These are phyloP conservation scores for Fistulifera pelliculosa DNA, from an alignment of 108 stramenopile species.

Conservation along the genomic window DNA sequence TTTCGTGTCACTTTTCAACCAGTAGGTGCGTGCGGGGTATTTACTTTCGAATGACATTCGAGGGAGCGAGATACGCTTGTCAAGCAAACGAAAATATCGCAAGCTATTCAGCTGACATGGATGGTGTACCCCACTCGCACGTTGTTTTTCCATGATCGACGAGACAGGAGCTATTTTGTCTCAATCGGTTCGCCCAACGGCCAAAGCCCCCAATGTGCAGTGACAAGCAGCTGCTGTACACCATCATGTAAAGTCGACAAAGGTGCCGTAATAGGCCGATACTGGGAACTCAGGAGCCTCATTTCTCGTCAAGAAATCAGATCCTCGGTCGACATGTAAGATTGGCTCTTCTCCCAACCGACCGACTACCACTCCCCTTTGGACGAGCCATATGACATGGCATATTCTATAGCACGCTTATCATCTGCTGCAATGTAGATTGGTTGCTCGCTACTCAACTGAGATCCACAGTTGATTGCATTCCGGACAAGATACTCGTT, in stretches of 20 bases:
- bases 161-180: conserved; percentile 21
- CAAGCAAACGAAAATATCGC: background rate
- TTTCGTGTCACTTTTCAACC: too few relatives aligned
- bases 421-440: conserved; percentile 33
- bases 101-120: background rate
- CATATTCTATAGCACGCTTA: conserved; percentile 6
- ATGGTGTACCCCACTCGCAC: too few relatives aligned
- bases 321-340: conserved; percentile 26
- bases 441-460: conserved; percentile 12
- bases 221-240: conserved; percentile 23
- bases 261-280: conserved; percentile 30
- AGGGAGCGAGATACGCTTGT: too few relatives aligned
- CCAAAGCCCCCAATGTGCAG: conserved; percentile 35
- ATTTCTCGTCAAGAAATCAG: conserved; percentile 7
- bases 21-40: too few relatives aligned
- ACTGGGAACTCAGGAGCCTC: conserved; percentile 2
- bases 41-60: too few relatives aligned
- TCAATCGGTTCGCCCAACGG: conserved; percentile 19
- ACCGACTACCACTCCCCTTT: conserved; percentile 13
- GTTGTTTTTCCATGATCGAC: conserved; percentile 3
- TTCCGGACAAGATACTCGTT: conserved; percentile 12
- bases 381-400: conserved; percentile 5
- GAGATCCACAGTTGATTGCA: conserved; percentile 28
- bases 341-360: conserved; percentile 5
- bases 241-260: conserved; percentile 41